Conservation (phyloP, 768 basidiomycete genomes). For the Collybia mongolica region DNA sequence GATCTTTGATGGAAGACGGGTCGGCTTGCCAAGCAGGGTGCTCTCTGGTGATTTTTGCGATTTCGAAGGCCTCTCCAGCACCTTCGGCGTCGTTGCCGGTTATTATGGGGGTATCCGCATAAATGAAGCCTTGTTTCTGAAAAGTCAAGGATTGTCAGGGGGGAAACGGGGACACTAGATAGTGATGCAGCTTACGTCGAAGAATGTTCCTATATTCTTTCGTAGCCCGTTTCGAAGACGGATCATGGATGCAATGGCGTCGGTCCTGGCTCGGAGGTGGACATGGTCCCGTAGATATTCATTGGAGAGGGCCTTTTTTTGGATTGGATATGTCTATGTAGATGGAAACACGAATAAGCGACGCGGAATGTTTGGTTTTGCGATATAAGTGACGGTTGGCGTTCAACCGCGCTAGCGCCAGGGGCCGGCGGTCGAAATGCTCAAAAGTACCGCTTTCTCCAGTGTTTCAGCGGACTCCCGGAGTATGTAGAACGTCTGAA, state of each 20-base stretch:
- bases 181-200: conserved; percentile 52
- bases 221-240: conserved; percentile 63
- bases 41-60: conserved; percentile 40
- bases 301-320: conserved; percentile 78
- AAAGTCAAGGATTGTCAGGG: not conserved
- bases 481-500: too few species aligned
- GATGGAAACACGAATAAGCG: not conserved
- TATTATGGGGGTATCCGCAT: conserved; percentile 83
- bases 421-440: too few species aligned
- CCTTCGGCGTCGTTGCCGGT: conserved; percentile 96
- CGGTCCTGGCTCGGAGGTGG: conserved; percentile 85
- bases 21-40: conserved; percentile 20
- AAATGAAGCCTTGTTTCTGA: conserved; percentile 75
- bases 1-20: too few species aligned
- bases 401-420: too few species aligned
- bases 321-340: conserved; percentile 80
- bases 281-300: conserved; percentile 84
- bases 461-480: not conserved
- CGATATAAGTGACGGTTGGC: too few species aligned
- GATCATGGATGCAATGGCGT: conserved; percentile 69
- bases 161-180: conserved; percentile 1
- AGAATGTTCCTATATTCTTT: conserved; percentile 61
- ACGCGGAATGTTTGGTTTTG: too few species aligned
- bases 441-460: too few species aligned
- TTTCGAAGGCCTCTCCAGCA: conserved; percentile 87